Conservation (phyloP, 2,329 filamentous ascomycete genomes). For the Fusarium torreyae region DNA sequence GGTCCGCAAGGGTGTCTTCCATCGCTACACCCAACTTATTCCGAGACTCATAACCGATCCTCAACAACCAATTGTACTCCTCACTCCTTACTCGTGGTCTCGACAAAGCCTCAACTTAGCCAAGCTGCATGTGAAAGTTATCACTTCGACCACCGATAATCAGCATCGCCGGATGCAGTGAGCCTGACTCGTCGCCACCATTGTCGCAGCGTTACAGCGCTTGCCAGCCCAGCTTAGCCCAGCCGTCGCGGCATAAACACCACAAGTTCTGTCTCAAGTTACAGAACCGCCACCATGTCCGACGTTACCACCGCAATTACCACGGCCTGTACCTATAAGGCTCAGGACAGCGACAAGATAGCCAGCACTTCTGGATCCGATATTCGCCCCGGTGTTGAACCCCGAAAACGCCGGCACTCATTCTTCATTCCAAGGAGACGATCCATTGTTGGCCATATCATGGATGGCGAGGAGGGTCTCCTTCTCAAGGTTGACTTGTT, state of each 20-base stretch:
- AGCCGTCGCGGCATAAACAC: slow-evolving; percentile 29
- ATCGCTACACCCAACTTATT: slow-evolving; percentile 37
- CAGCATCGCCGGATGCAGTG: slow-evolving; percentile 31
- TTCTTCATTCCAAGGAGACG: slow-evolving; percentile 71
- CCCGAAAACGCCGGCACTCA: slow-evolving; percentile 66
- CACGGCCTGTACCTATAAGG: slow-evolving; percentile 56
- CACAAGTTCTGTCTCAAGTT: slow-evolving; percentile 19
- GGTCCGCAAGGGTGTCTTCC: slow-evolving; percentile 38
- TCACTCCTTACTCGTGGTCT: slow-evolving; percentile 42
- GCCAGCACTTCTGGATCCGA: slow-evolving; percentile 61
- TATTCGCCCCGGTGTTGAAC: slow-evolving; percentile 49
- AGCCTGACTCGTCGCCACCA: slow-evolving; percentile 25
- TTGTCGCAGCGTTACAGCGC: slow-evolving; percentile 36
- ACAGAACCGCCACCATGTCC: slow-evolving; percentile 52
- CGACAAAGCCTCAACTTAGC: slow-evolving; percentile 21
- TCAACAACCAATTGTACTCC: slow-evolving; percentile 47
- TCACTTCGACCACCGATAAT: slow-evolving; percentile 18
- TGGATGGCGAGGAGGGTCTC: slow-evolving; percentile 74
- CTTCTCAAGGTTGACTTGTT: slow-evolving; percentile 82
- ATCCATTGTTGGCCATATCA: slow-evolving; percentile 71
- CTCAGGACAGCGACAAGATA: slow-evolving; percentile 55
- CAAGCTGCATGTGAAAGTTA: slow-evolving; percentile 34
- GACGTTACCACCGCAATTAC: slow-evolving; percentile 58
- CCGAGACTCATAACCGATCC: slow-evolving; percentile 28
- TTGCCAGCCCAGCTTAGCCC: slow-evolving; percentile 20